Evolutionary conservation across 2,329 filamentous ascomycete species (phyloP).

Genomic region (Verticillium zaregamsianum): DNA sequence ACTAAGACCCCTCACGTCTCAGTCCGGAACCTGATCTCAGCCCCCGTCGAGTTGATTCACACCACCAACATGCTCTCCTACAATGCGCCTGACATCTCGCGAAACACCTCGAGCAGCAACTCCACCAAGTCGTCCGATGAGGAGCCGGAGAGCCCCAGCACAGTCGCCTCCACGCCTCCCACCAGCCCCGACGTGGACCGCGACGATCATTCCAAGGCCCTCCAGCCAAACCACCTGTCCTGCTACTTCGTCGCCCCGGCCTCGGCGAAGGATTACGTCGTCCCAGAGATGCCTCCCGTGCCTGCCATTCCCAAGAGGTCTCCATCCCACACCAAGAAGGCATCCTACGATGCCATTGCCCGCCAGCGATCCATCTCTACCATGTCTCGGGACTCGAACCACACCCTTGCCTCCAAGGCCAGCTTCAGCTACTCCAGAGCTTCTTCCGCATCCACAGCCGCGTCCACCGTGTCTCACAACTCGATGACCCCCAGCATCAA

Average conservation of each 20-base stretch:
- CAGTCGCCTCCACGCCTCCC: slow-evolving; percentile 53
- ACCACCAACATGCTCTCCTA: slow-evolving; percentile 97
- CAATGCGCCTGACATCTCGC: slow-evolving; percentile 79
- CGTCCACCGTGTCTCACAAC: slow-evolving; percentile 40
- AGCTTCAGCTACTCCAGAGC: slow-evolving; percentile 54
- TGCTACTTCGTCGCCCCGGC: slow-evolving; percentile 58
- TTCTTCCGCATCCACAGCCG: slow-evolving; percentile 51
- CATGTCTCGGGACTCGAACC: slow-evolving; percentile 49
- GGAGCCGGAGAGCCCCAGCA: slow-evolving; percentile 65
- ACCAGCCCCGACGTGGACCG: slow-evolving; percentile 65
- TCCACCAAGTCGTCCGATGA: slow-evolving; percentile 60
- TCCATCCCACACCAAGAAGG: slow-evolving; percentile 84
- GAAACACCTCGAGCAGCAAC: slow-evolving; percentile 41
- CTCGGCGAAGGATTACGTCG: slow-evolving; percentile 37
- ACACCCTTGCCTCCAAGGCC: slow-evolving; percentile 51
- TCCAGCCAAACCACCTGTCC: slow-evolving; percentile 63
- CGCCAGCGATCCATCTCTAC: slow-evolving; percentile 60
- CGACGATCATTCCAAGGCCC: slow-evolving; percentile 41
- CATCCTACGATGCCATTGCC: slow-evolving; percentile 68
- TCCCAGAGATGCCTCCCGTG: slow-evolving; percentile 40
- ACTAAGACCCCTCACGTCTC: slow-evolving; percentile 39
- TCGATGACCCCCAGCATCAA: slow-evolving; percentile 23
- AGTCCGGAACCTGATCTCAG: slow-evolving; percentile 74
- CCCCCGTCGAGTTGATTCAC: slow-evolving; percentile 79
- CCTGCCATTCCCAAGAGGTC: slow-evolving; percentile 74